phyloP scores from a whole-genome alignment of 495 filamentous ascomycete genomes.

The Tetracladium setigerum region DNA sequence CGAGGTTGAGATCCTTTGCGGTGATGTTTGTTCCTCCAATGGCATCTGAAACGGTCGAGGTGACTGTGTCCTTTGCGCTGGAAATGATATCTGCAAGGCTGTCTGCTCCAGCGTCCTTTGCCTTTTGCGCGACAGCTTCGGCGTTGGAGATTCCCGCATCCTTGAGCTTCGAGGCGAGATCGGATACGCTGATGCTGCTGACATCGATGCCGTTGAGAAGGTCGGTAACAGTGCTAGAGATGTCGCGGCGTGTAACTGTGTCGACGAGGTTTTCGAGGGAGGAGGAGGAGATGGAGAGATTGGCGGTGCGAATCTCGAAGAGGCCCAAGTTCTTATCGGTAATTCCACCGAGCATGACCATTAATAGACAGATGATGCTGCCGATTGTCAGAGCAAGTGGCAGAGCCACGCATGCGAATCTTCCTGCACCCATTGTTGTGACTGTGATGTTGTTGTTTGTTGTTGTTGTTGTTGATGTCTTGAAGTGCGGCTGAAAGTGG shows the following conservation, averaged over 20 bases:
- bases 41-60: too few relatives aligned
- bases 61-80: background rate
- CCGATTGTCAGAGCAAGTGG: conserved; percentile 70
- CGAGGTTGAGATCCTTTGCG: conserved; percentile 49
- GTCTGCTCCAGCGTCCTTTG: background rate
- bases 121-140: background rate
- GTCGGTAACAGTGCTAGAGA: background rate
- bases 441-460: background rate
- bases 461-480: background rate
- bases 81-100: background rate
- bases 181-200: too few relatives aligned
- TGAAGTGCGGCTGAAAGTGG: background rate
- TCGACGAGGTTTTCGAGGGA: conserved; percentile 11
- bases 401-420: conserved; percentile 72
- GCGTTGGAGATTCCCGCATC: conserved; percentile 5
- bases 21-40: conserved; percentile 29
- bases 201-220: too few relatives aligned
- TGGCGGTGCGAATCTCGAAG: conserved; percentile 55
- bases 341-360: conserved; percentile 67
- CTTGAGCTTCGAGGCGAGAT: background rate
- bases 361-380: conserved; percentile 61
- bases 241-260: background rate
- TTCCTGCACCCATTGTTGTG: conserved; percentile 40
- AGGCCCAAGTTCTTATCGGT: conserved; percentile 64
- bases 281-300: conserved; percentile 33